Evolutionary conservation across 1,284 basidiomycete genomes (phyloP), one percentile per base, ranked within the genome.

Genomic region (Meira miltonrushii): DNA sequence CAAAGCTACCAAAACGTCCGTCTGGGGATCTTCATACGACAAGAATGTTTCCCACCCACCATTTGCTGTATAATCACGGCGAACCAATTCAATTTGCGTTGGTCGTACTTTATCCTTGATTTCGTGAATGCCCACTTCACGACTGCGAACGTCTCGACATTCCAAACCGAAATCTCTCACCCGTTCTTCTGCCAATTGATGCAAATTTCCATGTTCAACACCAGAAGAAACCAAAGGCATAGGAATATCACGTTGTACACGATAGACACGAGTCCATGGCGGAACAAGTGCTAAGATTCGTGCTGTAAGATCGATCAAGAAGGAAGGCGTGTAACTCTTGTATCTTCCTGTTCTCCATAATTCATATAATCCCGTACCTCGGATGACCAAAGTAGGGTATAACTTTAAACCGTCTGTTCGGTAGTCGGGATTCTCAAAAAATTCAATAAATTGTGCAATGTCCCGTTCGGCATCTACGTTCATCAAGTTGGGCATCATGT

Each of bases 161-260:
- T 93, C 91, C 41, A 91, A 90, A 40, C 95, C 95, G 80, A 98
- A 97, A 79, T 99, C 95, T 80, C 94, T 94, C 92, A 99, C 95
- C 21, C 95, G 86, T 68, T 93, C 93, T 43, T 98, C 82, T 28
- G 95, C 94, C 49, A 99, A 82, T 79, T 99, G 94, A 55, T 95
- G 87, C 65, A 99, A 81, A 79, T 99, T 99, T 2, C 95, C 95
- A 78, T 98, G 97, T 80, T 98, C 95, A 71, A 95, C 97, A 19
- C 95, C 95, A 62, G 91, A 94, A 3, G 90, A 87, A 28, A 98
- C 91, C 39, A 99, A 83, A 12, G 93, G 93, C 66, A 96, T 85
- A 1, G 93, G 93, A 67, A 97, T 96, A 80, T 97, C 93, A 77
- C 92, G 28, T 50, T 92, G 71, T 28, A 60, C 58, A 17, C 95